Percentiles rank a stretch among this genome's conserved stretches.
phyloP scores from a whole-genome alignment of 2,329 filamentous ascomycete genomes.

The Sarocladium oryzae region DNA sequence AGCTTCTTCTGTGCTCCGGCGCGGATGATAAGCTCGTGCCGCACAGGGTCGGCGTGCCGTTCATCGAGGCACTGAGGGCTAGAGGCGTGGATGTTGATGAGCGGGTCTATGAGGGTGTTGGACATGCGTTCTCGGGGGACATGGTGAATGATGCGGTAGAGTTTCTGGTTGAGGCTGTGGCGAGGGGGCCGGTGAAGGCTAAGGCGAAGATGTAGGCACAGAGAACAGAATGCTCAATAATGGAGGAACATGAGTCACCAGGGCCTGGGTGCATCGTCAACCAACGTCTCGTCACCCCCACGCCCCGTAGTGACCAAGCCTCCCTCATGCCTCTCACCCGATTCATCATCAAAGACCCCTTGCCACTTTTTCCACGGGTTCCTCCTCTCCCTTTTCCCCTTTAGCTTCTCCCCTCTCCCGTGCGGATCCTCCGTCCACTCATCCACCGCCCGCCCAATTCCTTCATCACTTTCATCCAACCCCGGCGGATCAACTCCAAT shows the following conservation, averaged over 20 bases:
- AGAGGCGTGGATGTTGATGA: conserved; percentile 55
- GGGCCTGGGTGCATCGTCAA: conserved; percentile 29
- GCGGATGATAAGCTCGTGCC: conserved; percentile 67
- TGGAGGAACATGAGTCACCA: conserved; percentile 30
- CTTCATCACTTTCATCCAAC: conserved; percentile 33
- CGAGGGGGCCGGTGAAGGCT: conserved; percentile 19
- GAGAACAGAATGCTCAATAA: background rate
- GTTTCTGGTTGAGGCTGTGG: conserved; percentile 51
- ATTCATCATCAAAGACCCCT: conserved; percentile 34
- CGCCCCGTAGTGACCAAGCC: conserved; percentile 29
- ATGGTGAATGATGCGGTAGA: conserved; percentile 62
- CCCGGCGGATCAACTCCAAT: conserved; percentile 60
- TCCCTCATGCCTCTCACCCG: conserved; percentile 23
- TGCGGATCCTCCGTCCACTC: conserved; percentile 49
- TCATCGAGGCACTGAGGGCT: conserved; percentile 55
- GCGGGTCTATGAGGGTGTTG: conserved; percentile 59
- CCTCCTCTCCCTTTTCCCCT: conserved; percentile 40
- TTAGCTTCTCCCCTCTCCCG: conserved; percentile 37
- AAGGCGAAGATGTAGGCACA: conserved; percentile 24
- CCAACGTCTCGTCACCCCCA: conserved; percentile 33
- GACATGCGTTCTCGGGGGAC: conserved; percentile 59
- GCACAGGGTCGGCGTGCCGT: conserved; percentile 52
- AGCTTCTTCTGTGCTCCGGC: conserved; percentile 58
- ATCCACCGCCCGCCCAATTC: conserved; percentile 34
- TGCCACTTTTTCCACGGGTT: conserved; percentile 44